Base-by-base conservation (phyloP, 1,284 basidiomycete species). In the Moesziomyces parantarcticus region DNA sequence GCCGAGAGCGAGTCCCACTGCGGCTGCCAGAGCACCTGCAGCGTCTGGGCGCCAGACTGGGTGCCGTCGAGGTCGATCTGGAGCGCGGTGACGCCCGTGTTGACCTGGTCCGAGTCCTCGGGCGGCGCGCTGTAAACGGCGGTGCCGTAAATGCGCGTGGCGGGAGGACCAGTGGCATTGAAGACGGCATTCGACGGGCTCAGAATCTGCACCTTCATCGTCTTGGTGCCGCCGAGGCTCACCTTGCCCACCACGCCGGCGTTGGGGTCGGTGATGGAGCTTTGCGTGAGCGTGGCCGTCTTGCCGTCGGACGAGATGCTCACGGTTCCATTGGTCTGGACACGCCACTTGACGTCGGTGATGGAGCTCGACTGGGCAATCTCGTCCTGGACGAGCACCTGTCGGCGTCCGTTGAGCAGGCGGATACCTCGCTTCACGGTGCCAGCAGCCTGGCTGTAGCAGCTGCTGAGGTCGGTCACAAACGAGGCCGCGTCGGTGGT, bases 241-340 rank as follows among this genome's bases (percentile, higher is more conserved):
- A 34, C 69, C 59, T 43, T 78, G 39, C 79, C 77, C 50, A 76
- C 84, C 58, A 90, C 86, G 39, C 87, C 85, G 43, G 92, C 85
- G 62, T 88, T 88, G 70, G 89, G 87, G 53, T 85, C 84, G 16
- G 82, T 70, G 43, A 87, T 70, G 11, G 87, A 88, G 79, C 88
- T 86, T 58, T 92, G 87, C 18, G 83, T 85, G 64, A 95, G 86
- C 2, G 89, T 91, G 2, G 90, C 90, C 1, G 89, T 90, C 39
- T 82, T 69, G 51, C 76, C 76, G 53, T 84, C 81, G 5, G 66
- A 10, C 23, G 82, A 82, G 46, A 83, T 50, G 1, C 78, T 51
- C 50, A 86, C 78, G 6, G 89, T 90, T 40, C 90, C 91, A 81
- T 96, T 99, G 66, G 97, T 98, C 85, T 99, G 95, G 87, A 94